phyloP scores from a whole-genome alignment of 2,329 filamentous ascomycete genomes.

The Penicillium sp. region DNA sequence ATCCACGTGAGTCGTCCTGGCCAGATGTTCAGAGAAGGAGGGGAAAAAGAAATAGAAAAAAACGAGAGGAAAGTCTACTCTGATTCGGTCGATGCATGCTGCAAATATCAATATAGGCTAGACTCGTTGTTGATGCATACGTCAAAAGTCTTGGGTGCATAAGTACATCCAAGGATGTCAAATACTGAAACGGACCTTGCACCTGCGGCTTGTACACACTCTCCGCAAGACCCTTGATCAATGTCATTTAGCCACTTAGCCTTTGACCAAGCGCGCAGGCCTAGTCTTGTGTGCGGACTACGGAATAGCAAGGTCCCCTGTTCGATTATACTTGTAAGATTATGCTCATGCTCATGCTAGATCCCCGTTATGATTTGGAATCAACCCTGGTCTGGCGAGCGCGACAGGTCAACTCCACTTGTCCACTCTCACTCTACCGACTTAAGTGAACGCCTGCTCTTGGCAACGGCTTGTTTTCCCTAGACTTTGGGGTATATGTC shows the following conservation, averaged over 20 bases:
- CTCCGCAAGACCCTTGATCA: not conserved
- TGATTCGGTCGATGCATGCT: not conserved
- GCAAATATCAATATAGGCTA: conserved; percentile 8
- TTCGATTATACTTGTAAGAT: no score
- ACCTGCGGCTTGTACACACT: conserved; percentile 14
- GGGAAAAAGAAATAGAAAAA: not conserved
- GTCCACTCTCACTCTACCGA: not conserved
- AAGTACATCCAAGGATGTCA: conserved; percentile 12
- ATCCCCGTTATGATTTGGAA: not conserved
- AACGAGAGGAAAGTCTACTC: not conserved
- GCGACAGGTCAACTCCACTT: not conserved
- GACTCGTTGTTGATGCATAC: conserved; percentile 15
- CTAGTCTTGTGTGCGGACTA: not conserved
- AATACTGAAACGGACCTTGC: conserved; percentile 10
- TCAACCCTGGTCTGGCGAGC: not conserved
- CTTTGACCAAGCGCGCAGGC: not conserved
- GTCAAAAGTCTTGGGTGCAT: conserved; percentile 9
- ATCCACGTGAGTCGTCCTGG: not conserved
- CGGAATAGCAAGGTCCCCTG: no score
- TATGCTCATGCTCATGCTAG: not conserved
- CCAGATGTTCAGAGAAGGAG: conserved; percentile 12
- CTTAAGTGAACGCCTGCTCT: not conserved
- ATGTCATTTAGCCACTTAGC: not conserved
- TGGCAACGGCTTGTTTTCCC: not conserved
- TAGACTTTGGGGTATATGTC: not conserved